phyloP scores from a whole-genome alignment of 2,329 filamentous ascomycete species.

The Sclerotinia subarctica region DNA sequence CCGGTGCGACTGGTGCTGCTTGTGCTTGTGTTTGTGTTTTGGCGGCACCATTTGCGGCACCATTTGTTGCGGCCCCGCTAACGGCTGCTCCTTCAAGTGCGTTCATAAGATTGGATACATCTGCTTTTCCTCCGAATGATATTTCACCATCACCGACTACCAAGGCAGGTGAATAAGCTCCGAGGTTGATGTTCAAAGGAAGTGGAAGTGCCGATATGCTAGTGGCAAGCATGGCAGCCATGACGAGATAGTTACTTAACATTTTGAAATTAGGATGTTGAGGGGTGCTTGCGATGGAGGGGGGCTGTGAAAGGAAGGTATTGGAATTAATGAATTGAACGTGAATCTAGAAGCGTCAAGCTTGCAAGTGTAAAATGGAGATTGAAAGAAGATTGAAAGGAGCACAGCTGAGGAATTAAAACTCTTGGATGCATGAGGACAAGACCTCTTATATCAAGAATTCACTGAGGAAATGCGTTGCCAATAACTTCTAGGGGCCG shows the following conservation, averaged over 20 bases:
- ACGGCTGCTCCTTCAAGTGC: conserved; percentile 16
- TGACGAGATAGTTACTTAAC: conserved; percentile 14
- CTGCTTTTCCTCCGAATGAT: conserved; percentile 19
- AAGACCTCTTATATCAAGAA: conserved; percentile 21
- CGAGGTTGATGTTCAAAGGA: conserved; percentile 20
- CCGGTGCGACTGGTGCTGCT: conserved; percentile 7
- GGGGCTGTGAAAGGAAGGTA: not conserved
- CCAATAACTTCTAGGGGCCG: conserved; percentile 7
- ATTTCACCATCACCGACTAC: conserved; percentile 23
- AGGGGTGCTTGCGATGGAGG: not conserved
- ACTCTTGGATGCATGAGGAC: conserved; percentile 20
- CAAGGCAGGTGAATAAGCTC: conserved; percentile 19
- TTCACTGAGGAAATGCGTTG: not conserved
- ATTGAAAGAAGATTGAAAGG: conserved; percentile 12
- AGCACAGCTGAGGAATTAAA: conserved; percentile 19
- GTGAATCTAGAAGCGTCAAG: conserved; percentile 18
- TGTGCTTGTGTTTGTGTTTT: conserved; percentile 11
- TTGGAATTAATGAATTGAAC: not conserved
- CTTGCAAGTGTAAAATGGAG: conserved; percentile 11
- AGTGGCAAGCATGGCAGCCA: conserved; percentile 17
- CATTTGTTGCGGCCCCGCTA: not conserved
- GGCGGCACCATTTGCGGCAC: conserved; percentile 9
- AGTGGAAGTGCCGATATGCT: conserved; percentile 19
- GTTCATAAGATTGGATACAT: conserved; percentile 20
- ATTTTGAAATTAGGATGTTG: conserved; percentile 3